phyloP scores from a whole-genome alignment of 495 filamentous ascomycete genomes.

The Neurospora sp. region DNA sequence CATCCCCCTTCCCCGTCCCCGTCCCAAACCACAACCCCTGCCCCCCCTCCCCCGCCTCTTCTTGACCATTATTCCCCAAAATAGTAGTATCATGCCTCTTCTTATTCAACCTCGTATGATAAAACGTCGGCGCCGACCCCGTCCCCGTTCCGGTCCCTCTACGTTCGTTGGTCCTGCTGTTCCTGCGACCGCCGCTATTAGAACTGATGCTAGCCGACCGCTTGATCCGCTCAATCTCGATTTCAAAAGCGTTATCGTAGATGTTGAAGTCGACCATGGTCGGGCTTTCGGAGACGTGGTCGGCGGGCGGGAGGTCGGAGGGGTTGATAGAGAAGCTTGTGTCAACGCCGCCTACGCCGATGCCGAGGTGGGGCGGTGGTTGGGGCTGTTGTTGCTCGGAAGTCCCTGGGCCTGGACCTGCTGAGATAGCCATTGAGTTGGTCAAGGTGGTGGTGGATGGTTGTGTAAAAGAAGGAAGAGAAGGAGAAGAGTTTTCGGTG shows the following conservation, averaged over 20 bases:
- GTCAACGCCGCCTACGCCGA: slow-evolving; percentile 51
- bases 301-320: slow-evolving; percentile 8
- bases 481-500: slow-evolving; percentile 48
- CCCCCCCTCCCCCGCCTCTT: not conserved
- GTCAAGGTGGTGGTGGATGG: not conserved
- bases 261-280: slow-evolving; percentile 71
- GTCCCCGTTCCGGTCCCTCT: not conserved
- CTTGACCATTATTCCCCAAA: not conserved
- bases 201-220: slow-evolving; percentile 9
- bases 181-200: not conserved
- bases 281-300: slow-evolving; percentile 73
- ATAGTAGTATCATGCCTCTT: not conserved
- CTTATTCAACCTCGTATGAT: slow-evolving; percentile 6
- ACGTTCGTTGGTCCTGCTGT: not conserved
- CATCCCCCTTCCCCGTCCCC: not conserved
- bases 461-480: not conserved
- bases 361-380: slow-evolving; percentile 53
- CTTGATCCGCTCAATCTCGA: slow-evolving; percentile 67
- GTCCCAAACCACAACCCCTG: not conserved
- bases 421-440: not conserved
- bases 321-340: slow-evolving; percentile 13
- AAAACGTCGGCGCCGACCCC: not conserved
- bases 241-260: slow-evolving; percentile 77
- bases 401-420: not conserved
- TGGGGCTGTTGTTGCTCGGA: not conserved